Percentiles rank a stretch among this genome's conserved stretches.
Conservation (phyloP, 208 protist genomes). For the Acanthamoeba castellanii region DNA sequence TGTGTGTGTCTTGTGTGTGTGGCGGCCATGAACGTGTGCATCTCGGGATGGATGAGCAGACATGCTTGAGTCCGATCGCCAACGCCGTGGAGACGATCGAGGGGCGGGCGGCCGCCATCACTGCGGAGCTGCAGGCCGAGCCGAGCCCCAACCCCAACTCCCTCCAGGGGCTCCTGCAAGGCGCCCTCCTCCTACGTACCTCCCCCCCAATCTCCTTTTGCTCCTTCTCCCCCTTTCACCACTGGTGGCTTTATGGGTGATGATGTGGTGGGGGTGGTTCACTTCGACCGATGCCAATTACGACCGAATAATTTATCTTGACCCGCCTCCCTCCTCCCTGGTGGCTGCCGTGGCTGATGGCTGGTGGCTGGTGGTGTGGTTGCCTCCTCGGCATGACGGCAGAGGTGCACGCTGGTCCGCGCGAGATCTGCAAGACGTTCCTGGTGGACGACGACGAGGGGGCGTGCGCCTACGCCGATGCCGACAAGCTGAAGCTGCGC, state of each 20-base stretch:
- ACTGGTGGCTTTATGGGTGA: too few relatives aligned
- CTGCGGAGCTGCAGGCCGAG: not conserved
- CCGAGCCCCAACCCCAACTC: conserved; percentile 32
- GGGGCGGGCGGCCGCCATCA: not conserved
- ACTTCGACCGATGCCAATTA: too few relatives aligned
- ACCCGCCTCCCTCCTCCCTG: too few relatives aligned
- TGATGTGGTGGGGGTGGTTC: too few relatives aligned
- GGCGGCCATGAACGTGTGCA: too few relatives aligned
- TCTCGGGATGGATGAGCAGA: not conserved
- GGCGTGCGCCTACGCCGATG: not conserved
- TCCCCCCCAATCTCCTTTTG: not conserved
- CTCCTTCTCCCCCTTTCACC: too few relatives aligned
- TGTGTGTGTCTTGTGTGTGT: too few relatives aligned
- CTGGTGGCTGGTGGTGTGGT: too few relatives aligned
- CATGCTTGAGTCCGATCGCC: conserved; percentile 16
- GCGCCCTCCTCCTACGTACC: conserved; percentile 20
- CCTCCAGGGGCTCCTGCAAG: conserved; percentile 36
- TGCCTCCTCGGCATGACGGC: not conserved
- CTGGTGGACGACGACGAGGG: not conserved
- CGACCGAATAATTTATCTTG: too few relatives aligned
- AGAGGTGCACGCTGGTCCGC: conserved; percentile 48
- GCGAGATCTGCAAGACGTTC: conserved; percentile 56
- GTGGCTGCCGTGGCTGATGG: too few relatives aligned
- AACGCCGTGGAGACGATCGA: conserved; percentile 41
- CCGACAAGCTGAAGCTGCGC: conserved; percentile 20